Evolutionary conservation across 768 basidiomycete species (phyloP).

Genomic region (Agrocybe chaxingu): DNA sequence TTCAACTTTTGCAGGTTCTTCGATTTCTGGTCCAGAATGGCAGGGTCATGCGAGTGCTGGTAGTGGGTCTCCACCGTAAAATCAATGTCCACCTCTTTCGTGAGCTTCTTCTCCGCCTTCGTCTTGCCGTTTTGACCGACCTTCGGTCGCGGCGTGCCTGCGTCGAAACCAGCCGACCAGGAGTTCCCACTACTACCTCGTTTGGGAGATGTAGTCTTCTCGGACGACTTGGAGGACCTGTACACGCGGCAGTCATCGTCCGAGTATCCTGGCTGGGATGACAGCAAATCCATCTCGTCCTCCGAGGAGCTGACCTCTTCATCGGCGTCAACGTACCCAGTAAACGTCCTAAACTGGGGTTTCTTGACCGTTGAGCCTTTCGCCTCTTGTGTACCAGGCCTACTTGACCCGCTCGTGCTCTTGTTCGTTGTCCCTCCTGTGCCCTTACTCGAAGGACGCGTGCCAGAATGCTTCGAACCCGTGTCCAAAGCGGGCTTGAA

Average conservation of each 20-base stretch:
- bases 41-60: too few relatives aligned
- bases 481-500: conserved; percentile 2
- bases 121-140: too few relatives aligned
- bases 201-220: background rate
- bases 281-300: conserved; percentile 21
- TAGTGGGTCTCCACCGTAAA: too few relatives aligned
- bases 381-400: too few relatives aligned
- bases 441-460: too few relatives aligned
- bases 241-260: conserved; percentile 6
- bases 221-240: background rate
- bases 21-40: too few relatives aligned
- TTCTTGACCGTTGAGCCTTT: background rate
- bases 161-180: too few relatives aligned
- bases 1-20: too few relatives aligned
- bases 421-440: background rate
- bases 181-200: too few relatives aligned
- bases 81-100: too few relatives aligned
- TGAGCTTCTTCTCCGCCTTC: too few relatives aligned
- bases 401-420: background rate
- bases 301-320: conserved; percentile 1
- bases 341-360: background rate
- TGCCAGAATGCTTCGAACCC: background rate
- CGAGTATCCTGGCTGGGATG: conserved; percentile 10
- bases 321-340: background rate
- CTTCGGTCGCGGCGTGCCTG: too few relatives aligned